These are phyloP conservation scores for Trametes sanguinea DNA, from an alignment of 768 basidiomycete species.

Conservation along the genomic window DNA sequence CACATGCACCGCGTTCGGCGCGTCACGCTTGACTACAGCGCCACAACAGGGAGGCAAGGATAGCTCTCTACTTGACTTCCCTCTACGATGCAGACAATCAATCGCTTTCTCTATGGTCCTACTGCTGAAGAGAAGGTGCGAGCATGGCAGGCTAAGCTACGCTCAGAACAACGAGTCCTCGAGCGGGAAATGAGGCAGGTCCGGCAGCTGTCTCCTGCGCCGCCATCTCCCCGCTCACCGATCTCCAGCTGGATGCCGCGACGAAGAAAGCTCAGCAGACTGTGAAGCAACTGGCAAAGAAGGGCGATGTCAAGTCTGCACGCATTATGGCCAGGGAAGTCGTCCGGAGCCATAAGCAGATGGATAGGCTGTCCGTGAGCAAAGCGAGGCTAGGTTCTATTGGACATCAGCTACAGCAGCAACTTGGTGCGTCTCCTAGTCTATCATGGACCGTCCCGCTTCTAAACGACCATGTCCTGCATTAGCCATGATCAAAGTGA, in stretches of 20 bases:
- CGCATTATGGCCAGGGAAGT: constrained; percentile 91
- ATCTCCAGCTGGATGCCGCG: constrained; percentile 71
- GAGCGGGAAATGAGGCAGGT: constrained; percentile 98
- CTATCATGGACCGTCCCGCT: too few species aligned
- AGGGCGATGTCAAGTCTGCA: constrained; percentile 92
- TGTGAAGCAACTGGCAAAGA: constrained; percentile 86
- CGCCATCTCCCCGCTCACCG: constrained; percentile 7
- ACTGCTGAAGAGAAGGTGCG: constrained; percentile 93
- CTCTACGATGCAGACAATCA: constrained; percentile 75
- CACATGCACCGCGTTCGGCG: constrained; percentile 21
- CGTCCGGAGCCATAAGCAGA: constrained; percentile 94
- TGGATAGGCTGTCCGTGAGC: constrained; percentile 86
- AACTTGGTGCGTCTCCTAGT: constrained; percentile 67
- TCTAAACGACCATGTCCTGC: not conserved
- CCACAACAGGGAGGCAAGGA: constrained; percentile 1
- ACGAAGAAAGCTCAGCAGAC: constrained; percentile 76
- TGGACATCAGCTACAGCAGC: constrained; percentile 84
- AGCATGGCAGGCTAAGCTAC: constrained; percentile 88
- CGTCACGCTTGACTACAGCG: constrained; percentile 3
- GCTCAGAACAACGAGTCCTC: constrained; percentile 75
- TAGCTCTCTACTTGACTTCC: constrained; percentile 9
- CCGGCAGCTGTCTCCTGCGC: constrained; percentile 35
- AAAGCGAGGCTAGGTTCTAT: constrained; percentile 94
- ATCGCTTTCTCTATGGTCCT: constrained; percentile 93
- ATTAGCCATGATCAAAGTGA: constrained; percentile 93